Percentiles rank a stretch among this genome's conserved stretches.
Conservation (phyloP, 768 basidiomycete species). For the Leccinum subtestaceum region DNA sequence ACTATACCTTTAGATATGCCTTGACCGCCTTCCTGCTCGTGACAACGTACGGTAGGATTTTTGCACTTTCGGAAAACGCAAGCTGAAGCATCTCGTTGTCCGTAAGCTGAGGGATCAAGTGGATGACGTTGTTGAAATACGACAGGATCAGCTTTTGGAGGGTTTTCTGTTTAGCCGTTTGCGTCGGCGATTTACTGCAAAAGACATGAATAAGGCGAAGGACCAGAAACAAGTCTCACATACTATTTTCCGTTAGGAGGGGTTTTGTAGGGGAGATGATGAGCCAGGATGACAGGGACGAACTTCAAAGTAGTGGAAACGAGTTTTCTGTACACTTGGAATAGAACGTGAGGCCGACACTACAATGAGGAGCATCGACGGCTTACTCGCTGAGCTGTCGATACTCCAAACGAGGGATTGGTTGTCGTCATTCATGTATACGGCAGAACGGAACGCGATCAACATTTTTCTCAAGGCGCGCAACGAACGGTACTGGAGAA, state of each 20-base stretch:
- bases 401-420: constrained; percentile 83
- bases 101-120: constrained; percentile 73
- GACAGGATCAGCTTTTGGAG: constrained; percentile 86
- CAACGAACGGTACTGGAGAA: constrained; percentile 75
- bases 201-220: background rate
- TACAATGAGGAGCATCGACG: background rate
- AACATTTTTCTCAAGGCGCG: constrained; percentile 79
- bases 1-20: constrained; percentile 78
- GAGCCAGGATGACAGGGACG: constrained; percentile 83
- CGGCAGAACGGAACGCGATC: constrained; percentile 89
- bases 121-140: constrained; percentile 84
- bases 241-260: constrained; percentile 83
- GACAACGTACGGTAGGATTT: constrained; percentile 85
- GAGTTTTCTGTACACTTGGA: constrained; percentile 89
- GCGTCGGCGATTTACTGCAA: constrained; percentile 81
- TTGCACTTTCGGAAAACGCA: constrained; percentile 80
- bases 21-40: constrained; percentile 83
- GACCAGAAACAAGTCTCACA: constrained; percentile 26
- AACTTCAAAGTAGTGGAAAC: constrained; percentile 83
- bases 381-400: constrained; percentile 57
- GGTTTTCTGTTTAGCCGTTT: constrained; percentile 76
- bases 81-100: constrained; percentile 63
- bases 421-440: constrained; percentile 83
- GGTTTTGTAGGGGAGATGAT: constrained; percentile 87
- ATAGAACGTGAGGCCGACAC: background rate